phyloP scores from a whole-genome alignment of 1,284 basidiomycete genomes.

The Omphalotus olearius region DNA sequence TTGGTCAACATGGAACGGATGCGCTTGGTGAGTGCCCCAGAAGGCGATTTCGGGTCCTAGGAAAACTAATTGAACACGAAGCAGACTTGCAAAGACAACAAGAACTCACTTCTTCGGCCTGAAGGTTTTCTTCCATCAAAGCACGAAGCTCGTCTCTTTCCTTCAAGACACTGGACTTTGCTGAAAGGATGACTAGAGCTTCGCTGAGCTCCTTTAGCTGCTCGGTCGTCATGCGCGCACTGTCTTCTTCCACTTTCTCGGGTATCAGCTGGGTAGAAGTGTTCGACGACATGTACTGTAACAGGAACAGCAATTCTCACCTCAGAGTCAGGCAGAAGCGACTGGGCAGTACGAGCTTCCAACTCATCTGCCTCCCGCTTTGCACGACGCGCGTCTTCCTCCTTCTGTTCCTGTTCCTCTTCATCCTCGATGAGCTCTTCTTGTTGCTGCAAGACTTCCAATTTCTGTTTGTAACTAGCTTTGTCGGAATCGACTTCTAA shows the following conservation, averaged over 20 bases:
- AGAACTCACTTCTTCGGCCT: constrained; percentile 70
- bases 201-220: constrained; percentile 94
- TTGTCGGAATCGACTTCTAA: constrained; percentile 92
- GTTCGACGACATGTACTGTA: constrained; percentile 1
- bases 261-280: constrained; percentile 35
- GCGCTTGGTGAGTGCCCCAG: constrained; percentile 85
- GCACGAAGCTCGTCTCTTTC: constrained; percentile 89
- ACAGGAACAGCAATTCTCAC: constrained; percentile 30
- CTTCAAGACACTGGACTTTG: constrained; percentile 96
- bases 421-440: constrained; percentile 99
- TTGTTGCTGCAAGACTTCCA: constrained; percentile 97
- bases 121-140: constrained; percentile 90
- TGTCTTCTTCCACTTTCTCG: constrained; percentile 53
- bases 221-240: constrained; percentile 95
- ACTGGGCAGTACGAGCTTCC: constrained; percentile 73
- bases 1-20: constrained; percentile 95
- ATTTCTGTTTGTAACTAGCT: constrained; percentile 95
- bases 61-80: constrained; percentile 3
- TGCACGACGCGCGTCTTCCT: constrained; percentile 85
- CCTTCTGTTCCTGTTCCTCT: constrained; percentile 96
- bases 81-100: not conserved
- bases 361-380: constrained; percentile 75
- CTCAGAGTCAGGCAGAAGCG: constrained; percentile 78
- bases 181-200: constrained; percentile 86
- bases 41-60: constrained; percentile 74